A percentile compares a stretch with the other conserved stretches of the same genome.
Evolutionary conservation across 1,284 basidiomycete genomes (phyloP).

Genomic region (Phaffia rhodozyma): DNA sequence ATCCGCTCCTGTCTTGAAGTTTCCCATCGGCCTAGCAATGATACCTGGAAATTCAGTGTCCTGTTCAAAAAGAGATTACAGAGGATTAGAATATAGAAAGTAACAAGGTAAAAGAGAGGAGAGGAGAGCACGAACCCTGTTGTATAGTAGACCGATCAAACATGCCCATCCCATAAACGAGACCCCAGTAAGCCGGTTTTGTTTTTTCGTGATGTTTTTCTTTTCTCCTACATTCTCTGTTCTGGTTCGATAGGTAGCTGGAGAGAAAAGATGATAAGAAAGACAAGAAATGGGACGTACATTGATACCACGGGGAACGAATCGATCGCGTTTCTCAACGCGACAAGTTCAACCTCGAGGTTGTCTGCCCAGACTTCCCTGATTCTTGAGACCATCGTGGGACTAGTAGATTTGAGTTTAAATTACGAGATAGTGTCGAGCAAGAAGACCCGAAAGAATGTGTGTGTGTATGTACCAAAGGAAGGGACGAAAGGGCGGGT

Average conservation of each 20-base stretch:
- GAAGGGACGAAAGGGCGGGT: neutral
- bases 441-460: neutral
- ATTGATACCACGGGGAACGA: constrained; percentile 90
- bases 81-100: neutral
- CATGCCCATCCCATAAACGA: neutral
- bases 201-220: constrained; percentile 40
- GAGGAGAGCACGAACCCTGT: neutral
- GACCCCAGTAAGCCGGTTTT: neutral
- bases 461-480: no score
- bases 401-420: neutral
- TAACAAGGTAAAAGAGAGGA: neutral
- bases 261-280: neutral
- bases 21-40: constrained; percentile 90
- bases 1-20: constrained; percentile 92
- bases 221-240: neutral
- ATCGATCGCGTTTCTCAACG: constrained; percentile 74
- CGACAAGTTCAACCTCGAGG: constrained; percentile 80
- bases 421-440: neutral
- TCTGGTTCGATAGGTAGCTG: no score
- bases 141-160: neutral
- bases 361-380: constrained; percentile 91
- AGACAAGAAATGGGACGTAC: constrained; percentile 27
- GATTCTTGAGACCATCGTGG: constrained; percentile 37
- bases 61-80: constrained; percentile 37
- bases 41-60: constrained; percentile 99